Evolutionary conservation across 208 protist species (phyloP).

Genomic region (Herpetomonas tarakana): DNA sequence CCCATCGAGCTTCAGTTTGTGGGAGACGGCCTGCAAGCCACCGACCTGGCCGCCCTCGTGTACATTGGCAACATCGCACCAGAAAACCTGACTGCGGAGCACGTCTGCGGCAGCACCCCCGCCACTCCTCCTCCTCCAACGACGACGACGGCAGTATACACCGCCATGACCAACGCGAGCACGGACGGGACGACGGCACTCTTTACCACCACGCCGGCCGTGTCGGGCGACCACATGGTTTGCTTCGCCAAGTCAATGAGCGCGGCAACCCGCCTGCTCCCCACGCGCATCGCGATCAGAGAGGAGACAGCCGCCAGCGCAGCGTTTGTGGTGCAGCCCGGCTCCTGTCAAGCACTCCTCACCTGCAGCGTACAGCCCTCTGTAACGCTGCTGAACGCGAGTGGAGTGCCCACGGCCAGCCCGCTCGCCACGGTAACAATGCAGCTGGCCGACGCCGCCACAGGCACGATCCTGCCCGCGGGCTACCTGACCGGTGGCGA

Average conservation of each 20-base stretch:
- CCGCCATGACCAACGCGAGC: slow-evolving; percentile 24
- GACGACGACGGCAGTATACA: no score
- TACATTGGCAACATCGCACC: slow-evolving; percentile 12
- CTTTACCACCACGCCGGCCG: slow-evolving; percentile 46
- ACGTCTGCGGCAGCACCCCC: slow-evolving; percentile 25
- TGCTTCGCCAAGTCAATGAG: slow-evolving; percentile 39
- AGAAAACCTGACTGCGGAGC: slow-evolving; percentile 18
- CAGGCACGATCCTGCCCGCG: slow-evolving; percentile 18
- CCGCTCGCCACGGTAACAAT: slow-evolving; percentile 41
- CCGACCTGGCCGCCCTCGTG: slow-evolving; percentile 62
- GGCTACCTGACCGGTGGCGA: slow-evolving; percentile 34
- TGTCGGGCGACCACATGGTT: slow-evolving; percentile 49
- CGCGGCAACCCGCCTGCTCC: slow-evolving; percentile 24
- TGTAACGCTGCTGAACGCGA: slow-evolving; percentile 42
- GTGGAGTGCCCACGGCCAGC: slow-evolving; percentile 27
- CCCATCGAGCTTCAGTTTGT: slow-evolving; percentile 49
- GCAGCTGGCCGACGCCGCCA: slow-evolving; percentile 34
- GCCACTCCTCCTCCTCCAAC: background rate
- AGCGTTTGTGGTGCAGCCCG: slow-evolving; percentile 48
- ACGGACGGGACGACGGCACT: slow-evolving; percentile 37
- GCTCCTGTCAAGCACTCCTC: slow-evolving; percentile 29
- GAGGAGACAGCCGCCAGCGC: slow-evolving; percentile 38
- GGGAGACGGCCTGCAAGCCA: slow-evolving; percentile 38
- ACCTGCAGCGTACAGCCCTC: slow-evolving; percentile 63
- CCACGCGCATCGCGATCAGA: slow-evolving; percentile 26